Conservation (phyloP, 2,329 filamentous ascomycete species). For the Coleophoma cylindrospora region DNA sequence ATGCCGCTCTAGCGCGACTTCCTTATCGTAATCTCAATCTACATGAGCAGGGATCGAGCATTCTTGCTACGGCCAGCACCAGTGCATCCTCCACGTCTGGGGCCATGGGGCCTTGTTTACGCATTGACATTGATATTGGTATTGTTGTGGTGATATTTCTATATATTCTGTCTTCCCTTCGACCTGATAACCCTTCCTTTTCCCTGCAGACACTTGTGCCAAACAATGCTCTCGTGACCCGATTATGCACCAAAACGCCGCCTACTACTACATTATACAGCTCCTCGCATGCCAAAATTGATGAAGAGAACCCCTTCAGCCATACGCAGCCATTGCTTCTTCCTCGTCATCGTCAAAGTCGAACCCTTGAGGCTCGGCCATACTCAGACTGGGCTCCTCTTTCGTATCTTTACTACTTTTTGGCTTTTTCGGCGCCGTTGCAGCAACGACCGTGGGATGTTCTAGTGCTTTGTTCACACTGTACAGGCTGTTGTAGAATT, state of each 20-base stretch:
- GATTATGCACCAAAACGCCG: conserved; percentile 2
- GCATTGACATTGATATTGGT: too few species aligned
- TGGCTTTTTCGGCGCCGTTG: background rate
- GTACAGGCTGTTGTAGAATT: conserved; percentile 80
- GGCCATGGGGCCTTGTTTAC: too few species aligned
- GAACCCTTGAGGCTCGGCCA: background rate
- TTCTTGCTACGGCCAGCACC: too few species aligned
- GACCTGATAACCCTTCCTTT: too few species aligned
- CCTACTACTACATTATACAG: background rate
- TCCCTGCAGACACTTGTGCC: too few species aligned
- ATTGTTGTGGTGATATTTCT: too few species aligned
- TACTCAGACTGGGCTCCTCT: conserved; percentile 14
- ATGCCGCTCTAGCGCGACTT: too few species aligned
- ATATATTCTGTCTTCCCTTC: too few species aligned
- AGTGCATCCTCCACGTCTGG: too few species aligned
- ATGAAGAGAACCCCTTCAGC: conserved; percentile 20
- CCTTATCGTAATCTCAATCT: conserved; percentile 8
- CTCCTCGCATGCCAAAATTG: background rate
- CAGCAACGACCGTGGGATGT: conserved; percentile 21
- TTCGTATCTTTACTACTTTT: conserved; percentile 12
- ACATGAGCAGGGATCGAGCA: background rate
- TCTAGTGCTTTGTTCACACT: conserved; percentile 54
- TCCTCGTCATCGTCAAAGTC: conserved; percentile 44
- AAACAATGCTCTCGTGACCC: too few species aligned
- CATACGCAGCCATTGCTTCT: conserved; percentile 39